Conservation (phyloP, 495 filamentous ascomycete species). For the Astrothelium subdiscretum region DNA sequence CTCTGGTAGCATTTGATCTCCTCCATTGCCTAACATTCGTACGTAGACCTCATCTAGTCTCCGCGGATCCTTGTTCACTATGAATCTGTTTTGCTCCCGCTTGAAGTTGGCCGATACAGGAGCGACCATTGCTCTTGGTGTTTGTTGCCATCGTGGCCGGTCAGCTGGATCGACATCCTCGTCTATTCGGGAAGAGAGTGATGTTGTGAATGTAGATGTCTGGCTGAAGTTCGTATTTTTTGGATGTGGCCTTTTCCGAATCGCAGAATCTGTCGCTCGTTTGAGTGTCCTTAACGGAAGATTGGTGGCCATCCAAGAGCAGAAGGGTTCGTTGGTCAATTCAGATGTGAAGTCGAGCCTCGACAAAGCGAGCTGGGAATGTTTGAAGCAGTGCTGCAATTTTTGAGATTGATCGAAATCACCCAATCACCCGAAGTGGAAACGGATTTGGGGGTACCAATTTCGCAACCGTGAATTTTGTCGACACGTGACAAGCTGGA, state of each 20-base stretch:
- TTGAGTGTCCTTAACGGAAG: background rate
- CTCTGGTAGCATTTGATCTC: constrained; percentile 63
- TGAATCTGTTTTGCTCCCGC: background rate
- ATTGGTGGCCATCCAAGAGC: background rate
- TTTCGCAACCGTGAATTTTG: too few relatives aligned
- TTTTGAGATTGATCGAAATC: too few relatives aligned
- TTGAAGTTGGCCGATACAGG: constrained; percentile 35
- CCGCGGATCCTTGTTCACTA: constrained; percentile 61
- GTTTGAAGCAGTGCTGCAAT: too few relatives aligned
- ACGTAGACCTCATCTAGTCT: constrained; percentile 65
- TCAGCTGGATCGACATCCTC: constrained; percentile 31
- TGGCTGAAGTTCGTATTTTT: background rate
- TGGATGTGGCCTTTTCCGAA: background rate
- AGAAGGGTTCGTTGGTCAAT: background rate
- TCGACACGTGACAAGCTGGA: background rate
- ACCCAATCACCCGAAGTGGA: too few relatives aligned
- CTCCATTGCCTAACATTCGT: constrained; percentile 55
- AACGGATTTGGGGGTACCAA: too few relatives aligned
- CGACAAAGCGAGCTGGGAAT: too few relatives aligned
- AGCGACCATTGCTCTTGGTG: constrained; percentile 63
- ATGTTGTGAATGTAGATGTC: constrained; percentile 7
- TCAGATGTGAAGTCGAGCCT: background rate
- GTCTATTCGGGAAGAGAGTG: constrained; percentile 10
- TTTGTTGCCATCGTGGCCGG: constrained; percentile 70
- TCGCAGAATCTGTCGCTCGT: background rate